Evolutionary conservation across 345 rosid genomes (phyloP), one percentile per base, ranked within the genome.

Genomic region (Geranium rotundifolium): DNA sequence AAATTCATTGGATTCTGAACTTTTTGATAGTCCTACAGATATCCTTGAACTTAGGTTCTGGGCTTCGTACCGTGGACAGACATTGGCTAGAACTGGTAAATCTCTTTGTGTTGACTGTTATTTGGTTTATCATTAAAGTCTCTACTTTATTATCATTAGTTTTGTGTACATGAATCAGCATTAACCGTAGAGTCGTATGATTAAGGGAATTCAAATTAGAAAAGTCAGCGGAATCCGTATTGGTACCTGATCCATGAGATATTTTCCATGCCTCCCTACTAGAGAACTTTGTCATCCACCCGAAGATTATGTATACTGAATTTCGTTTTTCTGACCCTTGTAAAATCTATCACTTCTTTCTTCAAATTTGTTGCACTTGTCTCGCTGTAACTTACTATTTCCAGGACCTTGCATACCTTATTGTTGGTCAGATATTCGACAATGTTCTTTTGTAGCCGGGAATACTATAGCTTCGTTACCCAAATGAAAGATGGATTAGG

Each of bases 61-160:
- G 99, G 99, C 99, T 60, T 93, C 99, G 60, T 93, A 93, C 71
- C 89, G 99, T 23, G 99, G 89, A 41, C 99, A 93, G 78, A 93
- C 99, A 56, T 69, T 93, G 69, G 97, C 99, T 41, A 83, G 99
- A 72, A 93, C 99, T 60, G 97, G 98, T 87, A 77, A 59, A 56
- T 31, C 41, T 52, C 54, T 9, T 54, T 15, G 14, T 29, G 56
- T 16, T 34, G 61, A 4, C 46, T 54, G 7, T 55, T 14, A 5
- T 59, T 58, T 56, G 18, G 46, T 17, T 60, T 52, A 29, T 31
- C 50, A 14, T 56, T 41, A 16, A 37, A 18, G 29, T 0, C 54
- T 34, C 23, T 52, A 49, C 19, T 56, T 54, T 41, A 0, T 29
- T 9, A 6, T 27, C 7, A 20, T 63, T 52, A 13, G 39, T 20